phyloP scores from a whole-genome alignment of 2,329 filamentous ascomycete genomes.

The Graphiopsis chlorocephala region DNA sequence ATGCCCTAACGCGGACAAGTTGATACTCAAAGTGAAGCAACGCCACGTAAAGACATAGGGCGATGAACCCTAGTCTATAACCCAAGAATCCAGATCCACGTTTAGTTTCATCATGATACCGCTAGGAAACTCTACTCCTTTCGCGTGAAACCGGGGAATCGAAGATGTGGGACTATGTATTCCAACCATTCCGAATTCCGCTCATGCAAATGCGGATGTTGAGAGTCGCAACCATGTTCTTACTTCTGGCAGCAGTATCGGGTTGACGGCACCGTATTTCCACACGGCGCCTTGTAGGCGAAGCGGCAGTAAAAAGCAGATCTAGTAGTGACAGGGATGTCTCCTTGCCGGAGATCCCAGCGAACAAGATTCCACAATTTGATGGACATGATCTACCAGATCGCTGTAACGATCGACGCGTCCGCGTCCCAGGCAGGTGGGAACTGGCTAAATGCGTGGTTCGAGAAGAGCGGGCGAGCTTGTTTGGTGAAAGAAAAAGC shows the following conservation, averaged over 20 bases:
- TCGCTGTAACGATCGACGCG: conserved; percentile 4
- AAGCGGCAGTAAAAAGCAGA: neutral
- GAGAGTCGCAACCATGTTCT: neutral
- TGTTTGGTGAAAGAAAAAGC: neutral
- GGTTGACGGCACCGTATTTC: neutral
- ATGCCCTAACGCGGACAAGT: neutral
- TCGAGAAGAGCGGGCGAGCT: neutral
- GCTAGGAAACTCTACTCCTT: neutral
- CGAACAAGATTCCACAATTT: neutral
- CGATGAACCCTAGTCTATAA: neutral
- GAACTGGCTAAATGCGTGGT: neutral
- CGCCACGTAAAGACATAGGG: neutral
- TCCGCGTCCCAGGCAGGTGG: neutral
- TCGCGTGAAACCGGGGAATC: neutral
- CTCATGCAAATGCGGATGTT: neutral
- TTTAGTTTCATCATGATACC: neutral
- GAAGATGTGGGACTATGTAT: neutral
- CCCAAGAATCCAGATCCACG: neutral
- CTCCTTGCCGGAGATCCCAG: neutral
- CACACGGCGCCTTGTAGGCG: neutral
- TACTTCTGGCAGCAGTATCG: neutral
- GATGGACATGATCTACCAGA: neutral
- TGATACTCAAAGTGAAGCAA: neutral
- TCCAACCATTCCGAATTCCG: neutral
- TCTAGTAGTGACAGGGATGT: neutral